Percentiles rank a stretch among this genome's conserved stretches.
These are phyloP conservation scores for Kernera saxatilis DNA, from an alignment of 345 rosid genomes.

Conservation along the genomic window DNA sequence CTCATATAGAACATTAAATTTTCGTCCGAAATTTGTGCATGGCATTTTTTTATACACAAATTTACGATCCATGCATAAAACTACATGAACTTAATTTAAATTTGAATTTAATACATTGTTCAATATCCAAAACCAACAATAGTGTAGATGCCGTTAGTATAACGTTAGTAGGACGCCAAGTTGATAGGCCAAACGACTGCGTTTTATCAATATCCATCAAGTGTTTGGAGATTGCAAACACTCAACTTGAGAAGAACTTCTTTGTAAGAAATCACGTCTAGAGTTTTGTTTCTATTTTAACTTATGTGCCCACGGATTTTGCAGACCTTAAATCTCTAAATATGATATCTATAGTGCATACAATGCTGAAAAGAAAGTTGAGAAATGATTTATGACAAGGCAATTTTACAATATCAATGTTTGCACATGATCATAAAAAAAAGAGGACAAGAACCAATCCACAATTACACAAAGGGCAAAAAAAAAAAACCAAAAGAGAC, in stretches of 20 bases:
- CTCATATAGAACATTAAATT: too few species aligned
- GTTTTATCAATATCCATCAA: neutral
- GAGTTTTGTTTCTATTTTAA: neutral
- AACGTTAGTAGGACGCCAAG: too few species aligned
- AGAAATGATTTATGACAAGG: conserved; percentile 12
- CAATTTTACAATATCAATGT: conserved; percentile 13
- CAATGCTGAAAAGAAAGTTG: neutral
- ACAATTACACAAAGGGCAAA: conserved; percentile 16
- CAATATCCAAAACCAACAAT: too few species aligned
- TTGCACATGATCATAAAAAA: conserved; percentile 22
- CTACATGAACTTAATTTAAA: too few species aligned
- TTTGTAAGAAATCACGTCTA: neutral
- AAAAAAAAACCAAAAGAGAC: neutral
- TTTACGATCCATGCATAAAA: too few species aligned
- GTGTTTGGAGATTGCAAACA: neutral
- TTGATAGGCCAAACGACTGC: too few species aligned
- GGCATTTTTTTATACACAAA: too few species aligned
- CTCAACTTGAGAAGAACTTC: neutral
- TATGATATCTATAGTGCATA: neutral
- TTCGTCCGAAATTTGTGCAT: too few species aligned
- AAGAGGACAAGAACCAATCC: conserved; percentile 19
- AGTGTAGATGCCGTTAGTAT: too few species aligned
- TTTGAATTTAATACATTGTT: too few species aligned
- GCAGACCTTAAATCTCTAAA: neutral
- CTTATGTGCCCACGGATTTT: neutral